These are phyloP conservation scores for Xylaria telfairii DNA, from an alignment of 495 filamentous ascomycete species.

Conservation along the genomic window DNA sequence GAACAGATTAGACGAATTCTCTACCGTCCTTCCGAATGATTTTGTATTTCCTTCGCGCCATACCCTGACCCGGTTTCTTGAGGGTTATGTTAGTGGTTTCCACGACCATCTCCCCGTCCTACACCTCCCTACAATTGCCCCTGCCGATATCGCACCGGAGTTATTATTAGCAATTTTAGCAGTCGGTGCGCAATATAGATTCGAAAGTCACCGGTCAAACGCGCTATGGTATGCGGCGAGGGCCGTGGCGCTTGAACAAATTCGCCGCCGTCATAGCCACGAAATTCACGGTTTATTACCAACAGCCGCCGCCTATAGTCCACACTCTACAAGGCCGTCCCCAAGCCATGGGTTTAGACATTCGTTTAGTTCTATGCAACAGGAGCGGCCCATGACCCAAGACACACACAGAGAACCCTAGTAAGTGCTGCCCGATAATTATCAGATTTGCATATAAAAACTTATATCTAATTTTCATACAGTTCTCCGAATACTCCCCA, in stretches of 20 bases:
- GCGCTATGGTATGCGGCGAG: conserved; percentile 73
- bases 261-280: conserved; percentile 58
- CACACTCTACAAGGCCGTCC: conserved; percentile 57
- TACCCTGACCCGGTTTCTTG: conserved; percentile 68
- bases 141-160: conserved; percentile 61
- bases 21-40: conserved; percentile 66
- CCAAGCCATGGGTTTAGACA: conserved; percentile 57
- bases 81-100: conserved; percentile 70
- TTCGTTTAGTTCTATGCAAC: conserved; percentile 57
- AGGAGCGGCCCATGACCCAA: conserved; percentile 57
- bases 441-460: conserved; percentile 12
- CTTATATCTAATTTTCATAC: conserved; percentile 28
- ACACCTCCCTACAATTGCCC: conserved; percentile 67
- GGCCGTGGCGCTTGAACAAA: conserved; percentile 59
- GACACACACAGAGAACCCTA: conserved; percentile 60
- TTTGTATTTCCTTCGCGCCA: conserved; percentile 70
- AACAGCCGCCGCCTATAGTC: conserved; percentile 56
- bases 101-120: conserved; percentile 73
- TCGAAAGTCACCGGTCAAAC: conserved; percentile 70
- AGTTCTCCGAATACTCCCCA: conserved; percentile 60
- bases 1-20: conserved; percentile 69
- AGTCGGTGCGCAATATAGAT: conserved; percentile 72
- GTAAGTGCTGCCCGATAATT: conserved; percentile 38
- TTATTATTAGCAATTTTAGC: conserved; percentile 68
- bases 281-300: conserved; percentile 57